A percentile compares a stretch with the other conserved stretches of the same genome.
Conservation (phyloP, 495 filamentous ascomycete species). For the Hypoxylon lienhwacheense region DNA sequence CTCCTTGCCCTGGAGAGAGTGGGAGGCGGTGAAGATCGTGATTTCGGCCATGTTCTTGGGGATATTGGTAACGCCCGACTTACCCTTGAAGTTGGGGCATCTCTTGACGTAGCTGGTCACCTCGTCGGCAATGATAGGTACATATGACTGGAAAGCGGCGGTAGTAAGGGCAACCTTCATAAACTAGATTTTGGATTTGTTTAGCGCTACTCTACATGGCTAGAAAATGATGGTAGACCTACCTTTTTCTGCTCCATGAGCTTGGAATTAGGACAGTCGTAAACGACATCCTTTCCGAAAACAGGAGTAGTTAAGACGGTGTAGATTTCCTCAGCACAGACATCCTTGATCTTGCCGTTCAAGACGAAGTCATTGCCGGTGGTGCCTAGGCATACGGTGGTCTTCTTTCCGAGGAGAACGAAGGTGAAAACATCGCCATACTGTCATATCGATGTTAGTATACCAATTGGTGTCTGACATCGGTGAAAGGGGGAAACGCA, state of each 20-base stretch:
- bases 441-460: constrained; percentile 47
- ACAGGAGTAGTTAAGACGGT: constrained; percentile 80
- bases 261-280: constrained; percentile 85
- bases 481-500: constrained; percentile 38
- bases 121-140: constrained; percentile 76
- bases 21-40: constrained; percentile 81
- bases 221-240: constrained; percentile 21
- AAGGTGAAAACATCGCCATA: constrained; percentile 83
- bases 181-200: constrained; percentile 55
- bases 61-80: constrained; percentile 66
- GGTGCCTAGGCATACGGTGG: constrained; percentile 74
- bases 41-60: constrained; percentile 75
- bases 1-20: constrained; percentile 78
- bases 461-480: background rate
- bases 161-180: constrained; percentile 83
- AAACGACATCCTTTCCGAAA: constrained; percentile 83
- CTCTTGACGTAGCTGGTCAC: constrained; percentile 68
- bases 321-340: constrained; percentile 83
- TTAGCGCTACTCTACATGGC: constrained; percentile 1
- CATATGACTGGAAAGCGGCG: constrained; percentile 74
- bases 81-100: constrained; percentile 66
- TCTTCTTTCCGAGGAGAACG: constrained; percentile 72
- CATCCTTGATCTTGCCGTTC: constrained; percentile 79
- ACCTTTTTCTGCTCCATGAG: constrained; percentile 81
- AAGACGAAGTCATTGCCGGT: constrained; percentile 85